A percentile compares a stretch with the other conserved stretches of the same genome.
Conservation (phyloP, 2,329 filamentous ascomycete genomes). For the Aspergillus fijiensis region DNA sequence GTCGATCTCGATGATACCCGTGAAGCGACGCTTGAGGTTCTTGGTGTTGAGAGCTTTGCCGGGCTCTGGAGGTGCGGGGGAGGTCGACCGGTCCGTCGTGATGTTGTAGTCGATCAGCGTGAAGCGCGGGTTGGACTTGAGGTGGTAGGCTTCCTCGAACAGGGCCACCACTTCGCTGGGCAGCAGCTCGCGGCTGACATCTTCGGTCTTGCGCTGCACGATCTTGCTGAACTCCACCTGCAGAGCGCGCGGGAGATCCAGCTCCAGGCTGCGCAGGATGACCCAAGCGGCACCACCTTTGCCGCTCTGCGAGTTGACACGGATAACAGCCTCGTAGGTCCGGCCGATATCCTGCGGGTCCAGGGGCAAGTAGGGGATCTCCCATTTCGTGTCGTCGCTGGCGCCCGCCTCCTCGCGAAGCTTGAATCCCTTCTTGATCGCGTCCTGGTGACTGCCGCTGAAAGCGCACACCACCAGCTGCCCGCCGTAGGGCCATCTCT, state of each 20-base stretch:
- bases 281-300: conserved; percentile 96
- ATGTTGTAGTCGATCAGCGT: conserved; percentile 89
- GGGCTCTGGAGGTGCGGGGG: conserved; percentile 65
- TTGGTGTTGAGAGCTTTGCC: conserved; percentile 74
- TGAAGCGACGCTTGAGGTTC: conserved; percentile 78
- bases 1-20: conserved; percentile 80
- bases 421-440: conserved; percentile 84
- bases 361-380: conserved; percentile 86
- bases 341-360: conserved; percentile 91
- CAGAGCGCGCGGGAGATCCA: conserved; percentile 88
- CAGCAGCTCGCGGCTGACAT: conserved; percentile 77
- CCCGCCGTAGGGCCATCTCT: conserved; percentile 85
- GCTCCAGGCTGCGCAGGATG: conserved; percentile 81
- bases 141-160: conserved; percentile 86
- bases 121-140: conserved; percentile 81
- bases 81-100: conserved; percentile 74
- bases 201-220: conserved; percentile 79
- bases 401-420: conserved; percentile 62
- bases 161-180: conserved; percentile 79
- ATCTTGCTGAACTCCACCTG: conserved; percentile 88
- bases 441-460: conserved; percentile 89
- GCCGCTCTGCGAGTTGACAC: conserved; percentile 93
- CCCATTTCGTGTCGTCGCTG: conserved; percentile 68
- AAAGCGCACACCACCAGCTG: conserved; percentile 91
- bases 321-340: conserved; percentile 97